A percentile compares a stretch with the other conserved stretches of the same genome.
Conservation (phyloP, 1,284 basidiomycete genomes). For the Ustilago cynodontis region DNA sequence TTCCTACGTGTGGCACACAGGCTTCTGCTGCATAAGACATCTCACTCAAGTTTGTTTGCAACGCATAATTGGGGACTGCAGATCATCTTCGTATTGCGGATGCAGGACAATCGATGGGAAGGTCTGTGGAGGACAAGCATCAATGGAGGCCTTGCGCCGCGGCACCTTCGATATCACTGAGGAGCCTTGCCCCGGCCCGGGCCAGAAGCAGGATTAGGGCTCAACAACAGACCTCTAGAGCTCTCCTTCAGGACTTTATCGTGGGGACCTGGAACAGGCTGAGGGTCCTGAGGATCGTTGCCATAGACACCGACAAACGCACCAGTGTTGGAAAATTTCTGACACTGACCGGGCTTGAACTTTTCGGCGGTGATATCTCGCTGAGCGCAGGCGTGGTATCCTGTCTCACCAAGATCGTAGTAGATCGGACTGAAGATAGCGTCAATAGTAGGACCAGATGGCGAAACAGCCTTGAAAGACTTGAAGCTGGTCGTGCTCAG, state of each 20-base stretch:
- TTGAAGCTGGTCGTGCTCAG: conserved; percentile 26
- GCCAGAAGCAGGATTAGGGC: not conserved
- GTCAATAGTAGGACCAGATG: conserved; percentile 6
- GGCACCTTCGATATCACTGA: not conserved
- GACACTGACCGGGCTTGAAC: conserved; percentile 23
- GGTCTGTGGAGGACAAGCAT: not conserved
- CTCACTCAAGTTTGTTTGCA: not conserved
- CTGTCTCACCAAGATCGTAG: conserved; percentile 18
- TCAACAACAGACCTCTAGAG: conserved; percentile 8
- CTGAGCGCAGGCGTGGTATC: conserved; percentile 30
- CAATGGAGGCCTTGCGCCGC: not conserved
- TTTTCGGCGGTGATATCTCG: not conserved
- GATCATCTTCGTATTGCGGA: not conserved
- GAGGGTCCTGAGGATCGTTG: conserved; percentile 17
- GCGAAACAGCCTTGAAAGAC: conserved; percentile 32
- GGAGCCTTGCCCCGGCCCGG: not conserved
- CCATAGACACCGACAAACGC: conserved; percentile 41
- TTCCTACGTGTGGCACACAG: not conserved
- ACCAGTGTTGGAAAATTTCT: conserved; percentile 16
- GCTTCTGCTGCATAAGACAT: not conserved
- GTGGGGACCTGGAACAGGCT: not conserved
- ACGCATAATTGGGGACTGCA: not conserved
- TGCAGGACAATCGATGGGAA: not conserved
- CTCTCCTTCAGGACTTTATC: conserved; percentile 20
- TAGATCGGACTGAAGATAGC: conserved; percentile 34